These are phyloP conservation scores for Trametes sanguinea DNA, from an alignment of 768 basidiomycete genomes.

Conservation along the genomic window DNA sequence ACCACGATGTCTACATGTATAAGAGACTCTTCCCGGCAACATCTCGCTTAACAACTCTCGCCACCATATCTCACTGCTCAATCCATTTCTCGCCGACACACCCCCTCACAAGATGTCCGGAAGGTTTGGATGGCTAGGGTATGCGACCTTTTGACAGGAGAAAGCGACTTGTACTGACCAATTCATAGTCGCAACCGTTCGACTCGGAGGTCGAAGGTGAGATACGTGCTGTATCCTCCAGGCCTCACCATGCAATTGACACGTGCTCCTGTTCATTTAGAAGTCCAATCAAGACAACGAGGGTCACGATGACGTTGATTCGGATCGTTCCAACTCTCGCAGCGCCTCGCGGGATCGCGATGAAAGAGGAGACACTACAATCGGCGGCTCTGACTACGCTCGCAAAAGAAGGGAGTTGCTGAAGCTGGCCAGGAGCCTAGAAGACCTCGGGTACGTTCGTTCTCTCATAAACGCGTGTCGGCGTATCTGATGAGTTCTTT, in stretches of 20 bases:
- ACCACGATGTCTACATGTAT: not conserved
- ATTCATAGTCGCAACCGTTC: no score
- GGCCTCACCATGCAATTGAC: no score
- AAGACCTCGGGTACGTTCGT: conserved; percentile 42
- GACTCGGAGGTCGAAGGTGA: no score
- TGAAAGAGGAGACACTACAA: not conserved
- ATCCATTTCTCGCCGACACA: not conserved
- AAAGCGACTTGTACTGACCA: no score
- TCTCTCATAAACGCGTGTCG: not conserved
- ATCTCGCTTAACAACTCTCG: not conserved
- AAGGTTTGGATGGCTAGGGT: not conserved
- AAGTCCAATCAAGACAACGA: not conserved
- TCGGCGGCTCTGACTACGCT: conserved; percentile 43
- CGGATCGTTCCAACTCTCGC: not conserved
- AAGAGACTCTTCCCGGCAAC: not conserved
- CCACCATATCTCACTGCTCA: not conserved
- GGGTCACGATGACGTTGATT: not conserved
- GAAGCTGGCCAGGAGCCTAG: conserved; percentile 40
- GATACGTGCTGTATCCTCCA: no score
- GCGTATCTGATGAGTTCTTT: no score
- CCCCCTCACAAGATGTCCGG: not conserved
- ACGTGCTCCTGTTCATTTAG: no score
- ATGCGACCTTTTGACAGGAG: no score
- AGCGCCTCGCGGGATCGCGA: not conserved
- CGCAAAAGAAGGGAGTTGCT: conserved; percentile 42